Conservation (phyloP, 2,329 filamentous ascomycete genomes). For the Neopestalotiopsis sp. region DNA sequence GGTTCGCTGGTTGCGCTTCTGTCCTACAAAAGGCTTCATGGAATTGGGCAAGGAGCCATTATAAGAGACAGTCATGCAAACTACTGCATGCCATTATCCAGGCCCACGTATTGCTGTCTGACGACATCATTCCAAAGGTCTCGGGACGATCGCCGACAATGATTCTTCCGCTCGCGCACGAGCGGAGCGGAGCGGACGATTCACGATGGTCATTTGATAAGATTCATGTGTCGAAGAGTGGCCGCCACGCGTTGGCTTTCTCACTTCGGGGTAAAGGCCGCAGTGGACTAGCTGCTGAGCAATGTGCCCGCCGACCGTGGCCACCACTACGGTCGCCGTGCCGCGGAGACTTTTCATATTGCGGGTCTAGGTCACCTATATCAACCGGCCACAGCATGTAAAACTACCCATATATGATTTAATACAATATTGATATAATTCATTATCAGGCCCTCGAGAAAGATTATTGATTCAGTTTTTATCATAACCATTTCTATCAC, state of each 20-base stretch:
- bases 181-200: neutral
- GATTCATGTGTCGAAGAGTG: neutral
- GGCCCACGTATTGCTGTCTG: too few relatives aligned
- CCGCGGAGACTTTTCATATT: neutral
- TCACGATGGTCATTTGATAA: neutral
- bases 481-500: neutral
- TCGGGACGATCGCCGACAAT: neutral
- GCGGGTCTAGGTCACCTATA: neutral
- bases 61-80: too few relatives aligned
- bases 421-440: neutral
- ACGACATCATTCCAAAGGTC: too few relatives aligned
- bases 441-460: neutral
- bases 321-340: neutral
- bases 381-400: neutral
- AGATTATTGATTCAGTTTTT: neutral
- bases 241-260: neutral
- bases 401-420: neutral
- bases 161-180: neutral
- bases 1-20: too few relatives aligned
- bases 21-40: too few relatives aligned
- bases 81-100: too few relatives aligned
- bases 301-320: neutral
- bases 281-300: neutral
- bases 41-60: too few relatives aligned
- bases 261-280: neutral